Evolutionary conservation across 1,284 basidiomycete species (phyloP).

Genomic region (Tremellales sp.): DNA sequence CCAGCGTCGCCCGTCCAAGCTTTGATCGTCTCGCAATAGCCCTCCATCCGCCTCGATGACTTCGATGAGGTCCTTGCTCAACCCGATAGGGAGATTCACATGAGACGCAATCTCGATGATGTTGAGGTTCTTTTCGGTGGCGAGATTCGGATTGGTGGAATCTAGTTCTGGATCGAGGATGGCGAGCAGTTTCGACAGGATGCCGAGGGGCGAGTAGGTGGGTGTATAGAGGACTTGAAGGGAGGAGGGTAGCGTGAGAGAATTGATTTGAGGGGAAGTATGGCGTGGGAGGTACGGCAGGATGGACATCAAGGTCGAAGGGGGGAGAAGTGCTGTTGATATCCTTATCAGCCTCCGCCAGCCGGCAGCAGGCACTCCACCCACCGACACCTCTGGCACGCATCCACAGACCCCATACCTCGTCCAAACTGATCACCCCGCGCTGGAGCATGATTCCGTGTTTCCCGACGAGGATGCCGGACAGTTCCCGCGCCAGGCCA

Average conservation of each 20-base stretch:
- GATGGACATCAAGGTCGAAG: conserved; percentile 71
- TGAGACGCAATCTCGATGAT: conserved; percentile 61
- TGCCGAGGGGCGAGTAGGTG: conserved; percentile 61
- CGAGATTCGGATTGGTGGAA: conserved; percentile 12
- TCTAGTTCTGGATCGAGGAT: conserved; percentile 50
- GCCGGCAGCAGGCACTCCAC: conserved; percentile 39
- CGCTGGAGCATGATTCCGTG: conserved; percentile 44
- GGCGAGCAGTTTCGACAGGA: conserved; percentile 61
- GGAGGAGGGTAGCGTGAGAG: conserved; percentile 66
- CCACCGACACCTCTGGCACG: conserved; percentile 85
- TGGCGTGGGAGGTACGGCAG: conserved; percentile 64
- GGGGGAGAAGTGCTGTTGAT: conserved; percentile 73
- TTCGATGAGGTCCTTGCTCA: conserved; percentile 69
- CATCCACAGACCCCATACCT: conserved; percentile 98
- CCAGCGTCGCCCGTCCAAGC: conserved; percentile 58
- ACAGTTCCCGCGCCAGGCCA: conserved; percentile 79
- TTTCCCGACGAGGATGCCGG: conserved; percentile 57
- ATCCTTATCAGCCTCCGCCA: conserved; percentile 2
- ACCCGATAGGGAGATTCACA: conserved; percentile 65
- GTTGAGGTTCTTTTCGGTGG: conserved; percentile 34
- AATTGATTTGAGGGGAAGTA: conserved; percentile 65
- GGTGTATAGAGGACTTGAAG: conserved; percentile 82
- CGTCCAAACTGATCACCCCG: conserved; percentile 83
- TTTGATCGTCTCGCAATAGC: conserved; percentile 42
- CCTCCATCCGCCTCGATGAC: conserved; percentile 61